A percentile compares a stretch with the other conserved stretches of the same genome.
phyloP scores from a whole-genome alignment of 2,329 filamentous ascomycete species.

The Hirsutella rhossiliensis region DNA sequence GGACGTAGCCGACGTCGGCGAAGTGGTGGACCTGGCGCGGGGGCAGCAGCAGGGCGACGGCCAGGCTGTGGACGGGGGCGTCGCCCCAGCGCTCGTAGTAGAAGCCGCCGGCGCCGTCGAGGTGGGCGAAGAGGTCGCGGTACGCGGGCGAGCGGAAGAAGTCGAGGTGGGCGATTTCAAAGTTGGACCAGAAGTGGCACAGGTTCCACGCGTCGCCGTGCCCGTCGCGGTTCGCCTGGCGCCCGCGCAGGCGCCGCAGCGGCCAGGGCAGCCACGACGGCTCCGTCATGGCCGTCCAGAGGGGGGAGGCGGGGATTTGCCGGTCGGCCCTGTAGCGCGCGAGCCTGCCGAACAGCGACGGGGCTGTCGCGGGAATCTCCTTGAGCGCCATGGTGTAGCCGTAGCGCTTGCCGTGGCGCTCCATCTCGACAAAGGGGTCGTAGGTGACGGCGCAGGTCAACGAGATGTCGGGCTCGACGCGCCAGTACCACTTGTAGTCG shows the following conservation, averaged over 20 bases:
- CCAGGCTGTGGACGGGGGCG: background rate
- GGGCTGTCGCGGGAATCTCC: background rate
- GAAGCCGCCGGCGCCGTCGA: background rate
- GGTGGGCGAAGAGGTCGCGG: background rate
- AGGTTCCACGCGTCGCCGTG: background rate
- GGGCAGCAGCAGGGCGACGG: background rate
- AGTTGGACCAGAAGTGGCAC: slow-evolving; percentile 1
- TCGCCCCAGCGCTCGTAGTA: slow-evolving; percentile 1
- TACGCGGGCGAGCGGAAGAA: background rate
- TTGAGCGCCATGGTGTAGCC: background rate
- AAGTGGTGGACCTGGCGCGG: background rate
- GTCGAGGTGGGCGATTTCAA: slow-evolving; percentile 1
- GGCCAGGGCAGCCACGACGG: background rate
- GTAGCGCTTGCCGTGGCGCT: slow-evolving; percentile 1
- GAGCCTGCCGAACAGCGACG: background rate
- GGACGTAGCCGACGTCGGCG: background rate
- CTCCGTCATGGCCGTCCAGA: background rate
- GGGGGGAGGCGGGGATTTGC: background rate
- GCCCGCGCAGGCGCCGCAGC: background rate
- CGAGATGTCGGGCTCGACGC: background rate
- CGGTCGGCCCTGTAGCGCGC: background rate
- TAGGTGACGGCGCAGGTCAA: background rate
- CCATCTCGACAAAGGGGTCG: slow-evolving; percentile 1
- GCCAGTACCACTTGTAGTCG: slow-evolving; percentile 1
- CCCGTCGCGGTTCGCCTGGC: background rate